A percentile compares a stretch with the other conserved stretches of the same genome.
phyloP scores from a whole-genome alignment of 805 yeast species.

The Wickerhamomyces sydowiorum region DNA sequence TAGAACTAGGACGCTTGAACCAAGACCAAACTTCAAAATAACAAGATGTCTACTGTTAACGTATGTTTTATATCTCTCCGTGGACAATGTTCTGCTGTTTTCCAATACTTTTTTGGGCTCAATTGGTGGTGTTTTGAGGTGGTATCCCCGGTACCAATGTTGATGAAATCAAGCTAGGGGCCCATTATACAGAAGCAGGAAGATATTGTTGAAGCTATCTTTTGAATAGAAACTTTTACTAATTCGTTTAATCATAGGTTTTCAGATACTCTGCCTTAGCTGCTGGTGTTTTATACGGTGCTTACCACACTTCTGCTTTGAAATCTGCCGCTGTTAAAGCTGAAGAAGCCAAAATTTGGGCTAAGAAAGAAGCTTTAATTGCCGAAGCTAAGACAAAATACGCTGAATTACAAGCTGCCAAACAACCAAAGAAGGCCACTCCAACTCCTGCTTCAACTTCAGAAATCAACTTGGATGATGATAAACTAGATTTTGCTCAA shows the following conservation, averaged over 20 bases:
- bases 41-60: conserved; percentile 43
- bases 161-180: too few relatives aligned
- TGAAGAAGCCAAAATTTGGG: conserved; percentile 53
- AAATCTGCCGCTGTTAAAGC: conserved; percentile 53
- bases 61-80: conserved; percentile 24
- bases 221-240: conserved; percentile 1
- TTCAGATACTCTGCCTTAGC: conserved; percentile 91
- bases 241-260: conserved; percentile 38
- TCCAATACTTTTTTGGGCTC: too few relatives aligned
- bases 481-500: conserved; percentile 78
- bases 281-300: conserved; percentile 86
- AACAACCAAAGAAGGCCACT: conserved; percentile 37
- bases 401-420: conserved; percentile 53
- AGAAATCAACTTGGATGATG: conserved; percentile 75
- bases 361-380: conserved; percentile 67
- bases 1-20: not conserved
- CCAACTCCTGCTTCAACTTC: conserved; percentile 33
- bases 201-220: too few relatives aligned
- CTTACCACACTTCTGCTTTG: conserved; percentile 70
- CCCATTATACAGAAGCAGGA: too few relatives aligned
- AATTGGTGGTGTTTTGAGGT: too few relatives aligned
- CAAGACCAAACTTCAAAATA: not conserved
- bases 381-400: conserved; percentile 86
- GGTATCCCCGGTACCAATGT: too few relatives aligned
- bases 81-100: not conserved